Conservation (phyloP, 2,329 filamentous ascomycete genomes). For the Cercospora citrullina region DNA sequence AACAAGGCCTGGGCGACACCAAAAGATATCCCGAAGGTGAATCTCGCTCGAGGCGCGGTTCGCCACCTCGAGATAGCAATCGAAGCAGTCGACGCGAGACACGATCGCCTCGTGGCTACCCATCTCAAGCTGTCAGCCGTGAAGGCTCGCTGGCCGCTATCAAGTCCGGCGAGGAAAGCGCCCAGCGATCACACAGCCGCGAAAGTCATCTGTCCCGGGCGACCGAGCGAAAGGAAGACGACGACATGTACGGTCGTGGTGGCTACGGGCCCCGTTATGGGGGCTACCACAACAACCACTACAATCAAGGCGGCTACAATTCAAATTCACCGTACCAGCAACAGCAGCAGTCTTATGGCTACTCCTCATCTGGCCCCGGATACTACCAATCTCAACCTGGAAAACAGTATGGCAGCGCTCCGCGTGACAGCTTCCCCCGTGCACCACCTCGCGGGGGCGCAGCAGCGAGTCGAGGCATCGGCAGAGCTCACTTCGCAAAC, state of each 20-base stretch:
- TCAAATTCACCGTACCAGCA: constrained; percentile 58
- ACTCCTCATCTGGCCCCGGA: constrained; percentile 42
- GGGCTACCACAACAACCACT: constrained; percentile 59
- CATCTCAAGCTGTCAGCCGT: constrained; percentile 18
- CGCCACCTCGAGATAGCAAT: constrained; percentile 14
- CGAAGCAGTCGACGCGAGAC: constrained; percentile 22
- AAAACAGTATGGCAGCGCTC: constrained; percentile 40
- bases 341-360: constrained; percentile 57
- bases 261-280: constrained; percentile 34
- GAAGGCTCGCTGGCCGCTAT: constrained; percentile 16
- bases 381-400: constrained; percentile 42
- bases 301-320: constrained; percentile 59
- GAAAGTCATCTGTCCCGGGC: constrained; percentile 29
- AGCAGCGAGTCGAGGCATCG: constrained; percentile 26
- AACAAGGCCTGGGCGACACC: constrained; percentile 6
- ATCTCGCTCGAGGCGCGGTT: constrained; percentile 4
- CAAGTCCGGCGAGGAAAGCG: constrained; percentile 13
- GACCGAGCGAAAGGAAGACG: constrained; percentile 21
- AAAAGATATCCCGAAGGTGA: constrained; percentile 14
- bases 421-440: constrained; percentile 27
- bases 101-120: constrained; percentile 24
- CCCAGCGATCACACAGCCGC: constrained; percentile 28
- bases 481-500: constrained; percentile 64
- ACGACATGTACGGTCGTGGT: constrained; percentile 38
- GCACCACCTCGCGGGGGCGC: constrained; percentile 48